A percentile compares a stretch with the other conserved stretches of the same genome.
These are phyloP conservation scores for Poronia punctata DNA, from an alignment of 495 filamentous ascomycete species.

Conservation along the genomic window DNA sequence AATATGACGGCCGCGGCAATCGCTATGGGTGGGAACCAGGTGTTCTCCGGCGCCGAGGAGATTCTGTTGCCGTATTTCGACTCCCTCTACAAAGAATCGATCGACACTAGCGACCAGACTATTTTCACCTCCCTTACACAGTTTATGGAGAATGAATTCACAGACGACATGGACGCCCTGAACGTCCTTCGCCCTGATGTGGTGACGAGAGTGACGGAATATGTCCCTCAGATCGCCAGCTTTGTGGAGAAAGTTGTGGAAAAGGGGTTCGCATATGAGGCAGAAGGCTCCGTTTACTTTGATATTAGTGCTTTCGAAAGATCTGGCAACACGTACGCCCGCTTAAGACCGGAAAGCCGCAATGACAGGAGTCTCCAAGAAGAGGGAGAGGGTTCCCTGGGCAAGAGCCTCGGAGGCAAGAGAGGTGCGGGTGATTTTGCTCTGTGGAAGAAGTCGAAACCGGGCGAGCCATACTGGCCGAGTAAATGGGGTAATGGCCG, in stretches of 20 bases:
- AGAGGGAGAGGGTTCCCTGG: conserved; percentile 83
- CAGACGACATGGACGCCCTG: conserved; percentile 73
- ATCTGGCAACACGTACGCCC: conserved; percentile 74
- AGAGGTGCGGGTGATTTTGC: conserved; percentile 77
- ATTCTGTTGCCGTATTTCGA: conserved; percentile 86
- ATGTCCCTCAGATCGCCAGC: conserved; percentile 68
- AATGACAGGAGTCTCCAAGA: conserved; percentile 75
- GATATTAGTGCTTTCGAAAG: conserved; percentile 84
- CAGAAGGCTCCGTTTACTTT: conserved; percentile 88
- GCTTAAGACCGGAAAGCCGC: conserved; percentile 79
- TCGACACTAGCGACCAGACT: conserved; percentile 67
- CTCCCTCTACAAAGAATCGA: conserved; percentile 60
- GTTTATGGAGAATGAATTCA: conserved; percentile 76
- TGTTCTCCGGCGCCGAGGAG: conserved; percentile 46
- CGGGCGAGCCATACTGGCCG: conserved; percentile 86
- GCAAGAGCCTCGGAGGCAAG: conserved; percentile 61
- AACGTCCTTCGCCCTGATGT: conserved; percentile 80
- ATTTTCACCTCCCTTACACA: conserved; percentile 70
- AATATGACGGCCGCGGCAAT: conserved; percentile 58
- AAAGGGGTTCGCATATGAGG: conserved; percentile 84
- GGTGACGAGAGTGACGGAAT: conserved; percentile 84
- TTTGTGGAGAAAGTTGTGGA: conserved; percentile 67
- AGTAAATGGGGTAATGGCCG: conserved; percentile 81
- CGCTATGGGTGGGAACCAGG: conserved; percentile 42
- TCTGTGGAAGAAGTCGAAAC: conserved; percentile 88